These are phyloP conservation scores for Cordyceps fumosorosea DNA, from an alignment of 2,329 filamentous ascomycete genomes.

Conservation along the genomic window DNA sequence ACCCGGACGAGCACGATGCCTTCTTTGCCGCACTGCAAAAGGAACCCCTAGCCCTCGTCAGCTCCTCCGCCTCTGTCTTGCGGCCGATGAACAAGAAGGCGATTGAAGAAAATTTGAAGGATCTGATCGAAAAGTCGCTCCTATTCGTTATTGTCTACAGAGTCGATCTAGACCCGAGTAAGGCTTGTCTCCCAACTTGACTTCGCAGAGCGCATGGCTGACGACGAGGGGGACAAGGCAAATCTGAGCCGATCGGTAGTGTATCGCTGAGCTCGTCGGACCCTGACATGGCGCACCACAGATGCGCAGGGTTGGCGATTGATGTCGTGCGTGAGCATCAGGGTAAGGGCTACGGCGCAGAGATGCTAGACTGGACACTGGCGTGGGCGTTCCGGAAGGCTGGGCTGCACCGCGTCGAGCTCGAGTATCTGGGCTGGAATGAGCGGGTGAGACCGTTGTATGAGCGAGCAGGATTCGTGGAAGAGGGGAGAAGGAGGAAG, in stretches of 20 bases:
- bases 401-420: slow-evolving; percentile 34
- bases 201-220: neutral
- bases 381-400: slow-evolving; percentile 35
- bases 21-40: neutral
- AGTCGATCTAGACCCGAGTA: neutral
- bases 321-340: slow-evolving; percentile 28
- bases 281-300: neutral
- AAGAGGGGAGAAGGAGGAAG: slow-evolving; percentile 31
- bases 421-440: slow-evolving; percentile 35
- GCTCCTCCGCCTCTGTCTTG: neutral
- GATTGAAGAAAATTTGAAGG: neutral
- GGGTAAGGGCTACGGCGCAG: slow-evolving; percentile 34
- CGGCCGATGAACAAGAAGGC: neutral
- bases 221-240: neutral
- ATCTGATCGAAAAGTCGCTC: neutral
- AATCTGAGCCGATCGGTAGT: neutral
- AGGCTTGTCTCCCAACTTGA: neutral
- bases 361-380: slow-evolving; percentile 37
- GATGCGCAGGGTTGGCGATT: slow-evolving; percentile 24
- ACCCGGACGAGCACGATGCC: neutral
- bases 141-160: neutral
- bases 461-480: slow-evolving; percentile 34
- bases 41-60: neutral
- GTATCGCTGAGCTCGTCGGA: neutral
- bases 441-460: slow-evolving; percentile 33